phyloP scores from a whole-genome alignment of 1,284 basidiomycete species.

The Pseudozyma tsukubaensis region DNA sequence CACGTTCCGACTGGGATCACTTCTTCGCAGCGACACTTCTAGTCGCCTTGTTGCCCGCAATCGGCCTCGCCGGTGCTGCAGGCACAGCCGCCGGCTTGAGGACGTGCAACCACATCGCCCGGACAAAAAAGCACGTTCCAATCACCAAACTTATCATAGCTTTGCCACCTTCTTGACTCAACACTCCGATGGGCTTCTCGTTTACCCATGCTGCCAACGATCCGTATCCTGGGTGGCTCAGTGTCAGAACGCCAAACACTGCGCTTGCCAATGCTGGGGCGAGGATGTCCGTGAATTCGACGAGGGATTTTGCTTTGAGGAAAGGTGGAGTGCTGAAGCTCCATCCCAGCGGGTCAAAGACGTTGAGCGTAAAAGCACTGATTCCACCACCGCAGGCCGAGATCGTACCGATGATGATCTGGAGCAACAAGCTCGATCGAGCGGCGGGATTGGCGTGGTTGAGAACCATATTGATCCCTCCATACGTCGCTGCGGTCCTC shows the following conservation, averaged over 20 bases:
- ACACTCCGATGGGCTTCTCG: conserved; percentile 3
- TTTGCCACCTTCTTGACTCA: conserved; percentile 44
- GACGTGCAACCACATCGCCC: conserved; percentile 51
- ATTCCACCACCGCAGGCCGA: conserved; percentile 59
- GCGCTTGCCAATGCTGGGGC: conserved; percentile 49
- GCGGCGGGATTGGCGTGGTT: conserved; percentile 42
- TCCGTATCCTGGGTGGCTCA: conserved; percentile 41
- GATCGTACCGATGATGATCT: conserved; percentile 54
- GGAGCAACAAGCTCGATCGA: conserved; percentile 34
- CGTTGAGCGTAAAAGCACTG: conserved; percentile 54
- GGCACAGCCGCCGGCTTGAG: conserved; percentile 6
- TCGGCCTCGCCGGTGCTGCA: conserved; percentile 9
- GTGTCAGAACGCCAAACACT: conserved; percentile 42
- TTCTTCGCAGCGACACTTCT: conserved; percentile 14
- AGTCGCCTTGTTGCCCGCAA: conserved; percentile 25
- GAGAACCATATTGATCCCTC: conserved; percentile 45
- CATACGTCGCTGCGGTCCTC: conserved; percentile 49
- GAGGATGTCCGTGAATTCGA: conserved; percentile 53
- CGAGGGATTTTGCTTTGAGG: conserved; percentile 37
- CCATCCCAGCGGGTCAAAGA: conserved; percentile 59
- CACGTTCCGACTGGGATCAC: background rate
- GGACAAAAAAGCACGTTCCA: conserved; percentile 43
- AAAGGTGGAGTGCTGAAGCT: conserved; percentile 49
- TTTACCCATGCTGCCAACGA: conserved; percentile 19
- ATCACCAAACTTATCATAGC: conserved; percentile 57